These are phyloP conservation scores for Pythium aphanidermatum DNA, from an alignment of 352 stramenopile species.

Conservation along the genomic window DNA sequence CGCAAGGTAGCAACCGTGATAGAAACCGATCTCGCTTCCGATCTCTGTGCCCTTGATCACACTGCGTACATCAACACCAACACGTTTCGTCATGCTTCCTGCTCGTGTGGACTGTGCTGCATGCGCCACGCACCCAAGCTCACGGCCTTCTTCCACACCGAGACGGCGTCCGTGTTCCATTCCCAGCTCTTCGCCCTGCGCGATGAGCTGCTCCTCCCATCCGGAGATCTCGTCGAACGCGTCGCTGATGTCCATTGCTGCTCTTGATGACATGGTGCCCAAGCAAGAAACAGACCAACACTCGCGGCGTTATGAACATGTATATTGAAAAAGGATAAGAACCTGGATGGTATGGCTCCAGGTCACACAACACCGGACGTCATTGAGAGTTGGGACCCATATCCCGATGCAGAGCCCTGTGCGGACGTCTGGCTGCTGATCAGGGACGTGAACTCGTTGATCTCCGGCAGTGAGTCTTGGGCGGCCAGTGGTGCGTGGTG, in stretches of 20 bases:
- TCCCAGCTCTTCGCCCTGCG: constrained; percentile 57
- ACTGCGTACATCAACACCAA: constrained; percentile 17
- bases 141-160: constrained; percentile 66
- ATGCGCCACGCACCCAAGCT: constrained; percentile 43
- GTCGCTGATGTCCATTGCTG: constrained; percentile 53
- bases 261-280: neutral
- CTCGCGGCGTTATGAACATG: constrained; percentile 13
- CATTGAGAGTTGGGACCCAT: constrained; percentile 7
- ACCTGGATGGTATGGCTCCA: too few species aligned
- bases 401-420: neutral
- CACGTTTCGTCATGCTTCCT: too few species aligned
- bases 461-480: constrained; percentile 59
- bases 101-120: too few species aligned
- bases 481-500: constrained; percentile 25
- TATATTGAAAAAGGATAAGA: neutral
- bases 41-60: constrained; percentile 77
- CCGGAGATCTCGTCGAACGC: constrained; percentile 69
- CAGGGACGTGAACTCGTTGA: constrained; percentile 66
- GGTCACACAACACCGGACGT: neutral
- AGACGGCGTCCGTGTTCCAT: constrained; percentile 46
- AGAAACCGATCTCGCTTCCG: constrained; percentile 77
- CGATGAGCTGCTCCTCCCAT: constrained; percentile 65
- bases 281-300: constrained; percentile 11
- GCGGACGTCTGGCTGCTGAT: constrained; percentile 24
- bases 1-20: constrained; percentile 67